These are phyloP conservation scores for Geotrichum australiense DNA, from an alignment of 1,139 yeast species.

Conservation along the genomic window DNA sequence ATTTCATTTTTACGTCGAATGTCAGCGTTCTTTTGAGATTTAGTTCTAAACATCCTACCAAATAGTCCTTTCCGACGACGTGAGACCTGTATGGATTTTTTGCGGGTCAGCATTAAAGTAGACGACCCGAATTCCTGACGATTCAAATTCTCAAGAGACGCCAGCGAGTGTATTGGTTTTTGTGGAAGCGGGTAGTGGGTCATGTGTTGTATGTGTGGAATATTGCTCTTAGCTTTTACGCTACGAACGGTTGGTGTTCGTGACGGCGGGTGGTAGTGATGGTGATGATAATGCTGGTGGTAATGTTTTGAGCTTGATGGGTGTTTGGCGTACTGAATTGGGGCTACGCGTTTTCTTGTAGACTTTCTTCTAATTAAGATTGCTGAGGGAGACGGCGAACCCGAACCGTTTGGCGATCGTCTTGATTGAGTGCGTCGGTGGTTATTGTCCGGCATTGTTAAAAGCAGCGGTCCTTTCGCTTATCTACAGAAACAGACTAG, in stretches of 20 bases:
- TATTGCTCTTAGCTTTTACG: background rate
- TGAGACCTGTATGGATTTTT: slow-evolving; percentile 21
- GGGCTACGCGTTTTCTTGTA: too few relatives aligned
- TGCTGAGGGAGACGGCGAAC: too few relatives aligned
- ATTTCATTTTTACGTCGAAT: slow-evolving; percentile 19
- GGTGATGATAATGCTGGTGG: slow-evolving; percentile 13
- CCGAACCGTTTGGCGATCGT: too few relatives aligned
- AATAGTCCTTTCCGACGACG: slow-evolving; percentile 22
- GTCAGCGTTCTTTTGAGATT: slow-evolving; percentile 23
- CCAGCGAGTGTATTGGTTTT: slow-evolving; percentile 8
- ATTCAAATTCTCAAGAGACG: slow-evolving; percentile 16
- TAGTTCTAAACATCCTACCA: slow-evolving; percentile 22
- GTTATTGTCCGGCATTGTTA: too few relatives aligned
- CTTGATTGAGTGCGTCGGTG: too few relatives aligned
- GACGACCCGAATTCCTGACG: slow-evolving; percentile 16
- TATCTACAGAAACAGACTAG: too few relatives aligned
- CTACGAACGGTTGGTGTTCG: background rate
- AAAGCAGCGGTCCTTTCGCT: too few relatives aligned
- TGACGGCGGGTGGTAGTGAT: slow-evolving; percentile 8
- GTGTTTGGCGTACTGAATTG: too few relatives aligned
- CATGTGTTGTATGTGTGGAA: background rate
- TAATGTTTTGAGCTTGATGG: slow-evolving; percentile 8
- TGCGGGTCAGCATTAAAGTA: slow-evolving; percentile 18
- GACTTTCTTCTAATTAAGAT: too few relatives aligned
- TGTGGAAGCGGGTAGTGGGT: slow-evolving; percentile 6